phyloP scores from a whole-genome alignment of 208 protist species.

The Naegleria fowleri region DNA sequence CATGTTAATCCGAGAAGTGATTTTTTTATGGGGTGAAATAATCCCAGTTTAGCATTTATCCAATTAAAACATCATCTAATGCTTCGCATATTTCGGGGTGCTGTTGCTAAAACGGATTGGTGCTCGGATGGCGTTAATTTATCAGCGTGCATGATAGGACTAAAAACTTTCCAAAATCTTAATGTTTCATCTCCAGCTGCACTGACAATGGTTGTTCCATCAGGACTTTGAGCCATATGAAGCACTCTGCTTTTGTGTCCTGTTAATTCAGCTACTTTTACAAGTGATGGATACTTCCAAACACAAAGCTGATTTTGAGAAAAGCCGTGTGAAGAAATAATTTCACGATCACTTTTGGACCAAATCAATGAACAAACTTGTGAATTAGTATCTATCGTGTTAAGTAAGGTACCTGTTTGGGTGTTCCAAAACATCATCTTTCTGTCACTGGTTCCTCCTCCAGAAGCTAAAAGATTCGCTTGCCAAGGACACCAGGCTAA shows the following conservation, averaged over 20 bases:
- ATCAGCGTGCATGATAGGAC: background rate
- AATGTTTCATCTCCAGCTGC: conserved; percentile 96
- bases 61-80: too few species aligned
- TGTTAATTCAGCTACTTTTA: conserved; percentile 88
- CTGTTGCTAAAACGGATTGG: background rate
- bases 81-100: background rate
- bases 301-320: conserved; percentile 95
- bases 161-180: conserved; percentile 54
- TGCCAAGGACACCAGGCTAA: conserved; percentile 96
- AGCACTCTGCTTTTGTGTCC: conserved; percentile 96
- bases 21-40: too few species aligned
- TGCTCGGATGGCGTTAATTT: background rate
- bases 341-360: conserved; percentile 83
- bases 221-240: conserved; percentile 89
- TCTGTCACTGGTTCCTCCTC: conserved; percentile 94
- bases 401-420: conserved; percentile 72
- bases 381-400: conserved; percentile 86
- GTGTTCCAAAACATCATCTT: conserved; percentile 97
- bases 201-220: conserved; percentile 92
- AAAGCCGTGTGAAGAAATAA: conserved; percentile 97
- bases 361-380: conserved; percentile 95
- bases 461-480: conserved; percentile 86
- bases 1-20: too few species aligned
- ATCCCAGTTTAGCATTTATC: too few species aligned
- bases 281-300: conserved; percentile 98